Base-by-base conservation (phyloP, 2,329 filamentous ascomycete species). In the Pestalotiopsis sp. region DNA sequence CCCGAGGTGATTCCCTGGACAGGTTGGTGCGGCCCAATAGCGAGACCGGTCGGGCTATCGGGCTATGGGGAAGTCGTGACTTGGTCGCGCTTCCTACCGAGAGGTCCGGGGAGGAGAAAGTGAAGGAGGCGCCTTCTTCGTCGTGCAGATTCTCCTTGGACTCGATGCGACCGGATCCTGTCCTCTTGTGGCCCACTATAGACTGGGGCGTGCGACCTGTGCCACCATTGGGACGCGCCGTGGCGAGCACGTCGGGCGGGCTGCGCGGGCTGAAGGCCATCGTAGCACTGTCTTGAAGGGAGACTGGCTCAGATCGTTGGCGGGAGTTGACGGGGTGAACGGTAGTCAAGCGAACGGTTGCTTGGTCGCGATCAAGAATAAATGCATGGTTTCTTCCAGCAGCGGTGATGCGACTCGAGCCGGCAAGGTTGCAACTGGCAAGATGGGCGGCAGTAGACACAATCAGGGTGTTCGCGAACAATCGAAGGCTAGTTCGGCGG, bases 181-280 rank as follows among this genome's bases (percentile, higher is more conserved):
- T 66, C 55, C 64, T 60, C 55, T 66, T 66, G 52, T 66, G 64
- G 27, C 65, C 65, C 36, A 62, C 31, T 20, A 36, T 62, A 17
- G 57, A 52, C 11, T 31, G 49, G 57, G 57, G 65, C 20, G 31
- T 67, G 65, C 38, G 23, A 45, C 59, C 36, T 36, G 57, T n/a
- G 23, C 39, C 27, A 31, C 65, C 65, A 39, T 67, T 67, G 11
- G 65, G 57, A 31, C 59, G 61, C 39, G 65, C 27, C 23, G 58
- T 38, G 12, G 63, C 17, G 36, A 62, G 65, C 23, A 62, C 65
- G 65, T 63, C 65, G 13, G 65, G 14, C 25, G 65, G 7, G 31
- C 36, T 67, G 39, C 65, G 65, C 41, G 61, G 65, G 58, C 61
- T 39, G 58, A 38, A 58, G 23, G 27, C 57, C 65, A 62, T 67